Base-by-base conservation (phyloP, 1,284 basidiomycete genomes). In the Malassezia cuniculi region DNA sequence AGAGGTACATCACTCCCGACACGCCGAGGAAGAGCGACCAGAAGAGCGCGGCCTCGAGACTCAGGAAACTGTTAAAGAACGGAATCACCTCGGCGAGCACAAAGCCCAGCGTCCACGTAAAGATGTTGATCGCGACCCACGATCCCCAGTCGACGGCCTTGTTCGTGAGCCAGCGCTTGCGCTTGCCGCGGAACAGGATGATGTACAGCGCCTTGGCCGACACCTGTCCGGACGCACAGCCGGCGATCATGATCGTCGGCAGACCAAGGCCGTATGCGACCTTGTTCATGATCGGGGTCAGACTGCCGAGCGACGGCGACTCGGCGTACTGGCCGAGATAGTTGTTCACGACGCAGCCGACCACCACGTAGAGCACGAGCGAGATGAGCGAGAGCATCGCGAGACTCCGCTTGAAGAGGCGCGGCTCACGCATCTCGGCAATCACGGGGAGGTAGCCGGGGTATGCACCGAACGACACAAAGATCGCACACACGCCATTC, bases 181-280 rank as follows among this genome's bases (percentile, higher is more conserved):
- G 27, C 20, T 28, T 2, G 27, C 50, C 47, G 3, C 48, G 47
- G 47, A 56, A 56, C n/a, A 50, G 29, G 22, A 54, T 53, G 27
- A 52, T 25, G 40, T 52, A 51, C 14, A 60, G 41, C 19, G 54
- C 51, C 48, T 60, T 58, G 41, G 39, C 51, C 10, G 51, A 41
- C 1, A 59, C 54, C 40, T 58, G 58, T 12, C 47, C 56, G 36
- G 50, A 57, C 15, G 48, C 54, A 29, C 54, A 56, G 5, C 58
- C 58, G 6, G 58, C 55, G 19, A 60, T 51, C 21, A 60, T 48
- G 39, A 60, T 60, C 11, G 50, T 53, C 0, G 60, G 60, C 15
- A 63, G 44, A 0, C 44, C 56, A 5, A 63, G 47, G 20, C 60
- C 60, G 43, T 59, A 63, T 16, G 52, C 51, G 34, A 63, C 46